A percentile compares a stretch with the other conserved stretches of the same genome.
Evolutionary conservation across 169 alveolate species (phyloP).

Genomic region (Eimeria brunetti): DNA sequence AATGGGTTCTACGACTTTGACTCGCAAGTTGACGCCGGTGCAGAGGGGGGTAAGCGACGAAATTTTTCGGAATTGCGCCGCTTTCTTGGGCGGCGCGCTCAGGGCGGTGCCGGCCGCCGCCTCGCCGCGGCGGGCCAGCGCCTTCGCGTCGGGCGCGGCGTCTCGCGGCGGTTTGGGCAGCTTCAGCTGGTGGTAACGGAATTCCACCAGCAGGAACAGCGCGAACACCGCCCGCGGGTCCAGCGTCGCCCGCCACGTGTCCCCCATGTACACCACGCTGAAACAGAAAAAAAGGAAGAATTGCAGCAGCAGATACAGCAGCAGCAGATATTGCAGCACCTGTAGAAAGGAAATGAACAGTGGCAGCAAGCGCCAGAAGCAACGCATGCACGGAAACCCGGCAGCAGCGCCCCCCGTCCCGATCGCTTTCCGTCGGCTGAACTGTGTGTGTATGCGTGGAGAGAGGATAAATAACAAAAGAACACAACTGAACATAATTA

Average conservation of each 20-base stretch:
- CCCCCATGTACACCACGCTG: slow-evolving; percentile 78
- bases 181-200: slow-evolving; percentile 75
- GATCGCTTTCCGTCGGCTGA: neutral
- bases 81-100: slow-evolving; percentile 44
- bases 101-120: neutral
- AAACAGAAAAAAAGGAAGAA: neutral
- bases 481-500: neutral
- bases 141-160: slow-evolving; percentile 14
- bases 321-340: neutral
- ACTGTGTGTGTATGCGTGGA: neutral
- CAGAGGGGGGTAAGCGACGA: slow-evolving; percentile 65
- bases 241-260: slow-evolving; percentile 72
- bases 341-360: no score
- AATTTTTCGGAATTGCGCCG: slow-evolving; percentile 46
- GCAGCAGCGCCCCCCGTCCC: neutral
- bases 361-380: neutral
- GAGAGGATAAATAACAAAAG: no score
- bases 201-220: slow-evolving; percentile 58
- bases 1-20: slow-evolving; percentile 67
- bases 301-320: neutral
- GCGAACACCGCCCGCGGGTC: slow-evolving; percentile 74
- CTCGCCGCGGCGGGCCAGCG: slow-evolving; percentile 13
- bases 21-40: slow-evolving; percentile 77
- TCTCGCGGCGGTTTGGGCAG: slow-evolving; percentile 23
- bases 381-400: neutral